Evolutionary conservation across 805 yeast species (phyloP), one percentile per base, ranked within the genome.

Genomic region (Ascoidea tarda): DNA sequence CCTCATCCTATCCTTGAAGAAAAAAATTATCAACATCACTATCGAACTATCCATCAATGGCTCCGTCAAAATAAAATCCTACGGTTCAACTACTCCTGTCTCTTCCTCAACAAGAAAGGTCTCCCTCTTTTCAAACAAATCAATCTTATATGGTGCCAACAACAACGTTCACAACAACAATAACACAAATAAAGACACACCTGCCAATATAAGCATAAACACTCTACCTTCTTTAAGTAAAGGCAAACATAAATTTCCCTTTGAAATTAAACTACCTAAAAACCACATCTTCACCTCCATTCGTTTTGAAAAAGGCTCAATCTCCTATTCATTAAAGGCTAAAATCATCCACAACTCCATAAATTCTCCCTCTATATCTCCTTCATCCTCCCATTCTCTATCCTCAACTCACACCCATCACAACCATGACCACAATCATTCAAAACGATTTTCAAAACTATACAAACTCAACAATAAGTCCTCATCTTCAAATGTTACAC

Each of bases 211-310:
- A 42, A 38, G 10, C 28, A 21, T 21, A 21, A 6, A 16, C 14
- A 33, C 2, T 42, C 16, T 32, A 8, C 16, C 49, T 54, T 86
- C 86, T 0, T 63, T 85, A n/a, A 76, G 79, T 16, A 79, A 80
- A 60, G 96, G 96, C 47, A 91, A 86, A 62, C 96, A 89, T 66
- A 69, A 87, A 44, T 89, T 90, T 63, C 96, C 96, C 21, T 90
- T 89, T 62, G 78, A 84, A 49, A 85, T 89, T 47, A 82, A 79
- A 59, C 72, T 89, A n/a, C 96, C 96, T 0, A 75, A 74, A 58
- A 79, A 78, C 57, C 77, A 84, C 57, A 75, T 87, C 3, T 82
- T 73, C 64, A 84, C 93, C 28, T 80, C 88, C 50, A 76, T 89
- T 32, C 82, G 81, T 57, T 89, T 89, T 59, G 96, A 90, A 59